Percentiles rank a stretch among this genome's conserved stretches.
phyloP scores from a whole-genome alignment of 768 basidiomycete genomes.

The Mycena crocata region DNA sequence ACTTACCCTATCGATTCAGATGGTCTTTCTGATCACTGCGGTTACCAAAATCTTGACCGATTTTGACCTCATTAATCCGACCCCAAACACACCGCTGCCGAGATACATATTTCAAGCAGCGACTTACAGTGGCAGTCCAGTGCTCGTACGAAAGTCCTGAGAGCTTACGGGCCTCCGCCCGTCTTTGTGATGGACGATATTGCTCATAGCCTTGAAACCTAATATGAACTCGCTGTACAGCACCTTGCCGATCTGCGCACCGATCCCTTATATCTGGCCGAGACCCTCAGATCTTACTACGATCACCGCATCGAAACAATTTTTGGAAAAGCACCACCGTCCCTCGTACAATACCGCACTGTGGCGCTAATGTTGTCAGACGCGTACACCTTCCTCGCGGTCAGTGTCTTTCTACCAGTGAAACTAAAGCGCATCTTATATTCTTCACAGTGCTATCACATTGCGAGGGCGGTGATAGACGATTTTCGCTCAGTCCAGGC shows the following conservation, averaged over 20 bases:
- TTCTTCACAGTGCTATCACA: constrained; percentile 8
- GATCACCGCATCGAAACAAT: constrained; percentile 19
- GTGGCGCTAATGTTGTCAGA: constrained; percentile 5
- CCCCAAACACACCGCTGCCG: neutral
- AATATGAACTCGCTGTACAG: constrained; percentile 21
- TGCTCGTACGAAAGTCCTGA: constrained; percentile 1
- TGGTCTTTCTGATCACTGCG: constrained; percentile 11
- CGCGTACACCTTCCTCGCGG: constrained; percentile 17
- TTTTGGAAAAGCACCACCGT: neutral
- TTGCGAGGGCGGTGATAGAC: neutral
- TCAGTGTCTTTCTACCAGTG: neutral
- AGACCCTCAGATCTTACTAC: constrained; percentile 19
- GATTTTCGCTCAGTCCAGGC: constrained; percentile 10
- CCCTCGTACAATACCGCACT: constrained; percentile 12
- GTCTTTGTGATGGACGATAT: constrained; percentile 16
- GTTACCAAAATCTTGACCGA: constrained; percentile 16
- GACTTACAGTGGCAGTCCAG: constrained; percentile 25
- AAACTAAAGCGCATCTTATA: neutral
- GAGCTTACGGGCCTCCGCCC: constrained; percentile 18
- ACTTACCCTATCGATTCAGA: neutral
- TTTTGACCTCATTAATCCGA: constrained; percentile 11
- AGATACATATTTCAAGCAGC: constrained; percentile 7
- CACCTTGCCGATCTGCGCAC: constrained; percentile 22
- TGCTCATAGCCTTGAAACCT: neutral
- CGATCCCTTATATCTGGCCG: constrained; percentile 20